Base-by-base conservation (phyloP, 768 basidiomycete genomes). In the Collybia sordida region DNA sequence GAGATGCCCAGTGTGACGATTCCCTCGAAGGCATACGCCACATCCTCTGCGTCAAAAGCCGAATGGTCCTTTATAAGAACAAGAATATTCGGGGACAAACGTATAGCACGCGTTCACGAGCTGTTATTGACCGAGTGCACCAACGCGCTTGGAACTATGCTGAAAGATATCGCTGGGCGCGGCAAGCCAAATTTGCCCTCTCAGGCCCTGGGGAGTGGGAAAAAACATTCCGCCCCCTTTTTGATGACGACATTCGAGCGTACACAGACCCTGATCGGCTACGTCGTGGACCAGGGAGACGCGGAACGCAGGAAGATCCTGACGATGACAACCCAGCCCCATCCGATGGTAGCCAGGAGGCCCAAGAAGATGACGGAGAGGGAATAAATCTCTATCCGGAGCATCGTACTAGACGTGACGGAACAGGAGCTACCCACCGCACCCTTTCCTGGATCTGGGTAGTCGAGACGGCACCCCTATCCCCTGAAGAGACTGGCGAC, bases 31-130 rank as follows among this genome's bases (percentile, higher is more conserved):
- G 42, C 6, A 28, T 68, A 23, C 56, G 57, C 2, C 45, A 50
- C 11, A 51, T 57, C 6, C 52, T 65, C 0, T 44, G 54, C 22
- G 31, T 59, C 6, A 64, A 64, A 43, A 48, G 46, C 3, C 50
- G n/a, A n/a, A n/a, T n/a, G n/a, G n/a, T n/a, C n/a, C n/a, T n/a
- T n/a, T n/a, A n/a, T n/a, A n/a, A n/a, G 58, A 53, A 56, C 51
- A 51, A 47, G 14, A 61, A 67, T 31, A 42, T 63, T 6, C 55
- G 58, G 0, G 52, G 61, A 5, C 66, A 66, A 35, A 18, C 54
- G 6, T 44, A 57, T 2, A 55, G 57, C 17, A 65, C 63, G 1
- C 49, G 59, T 5, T 61, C 62, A 2, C 35, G 52, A 8, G 45
- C 53, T 6, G 42, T 61, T n/a, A 65, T 63, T 22, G 57, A 57